Conservation (phyloP, 1,284 basidiomycete species). For the Ganoderma boninense region DNA sequence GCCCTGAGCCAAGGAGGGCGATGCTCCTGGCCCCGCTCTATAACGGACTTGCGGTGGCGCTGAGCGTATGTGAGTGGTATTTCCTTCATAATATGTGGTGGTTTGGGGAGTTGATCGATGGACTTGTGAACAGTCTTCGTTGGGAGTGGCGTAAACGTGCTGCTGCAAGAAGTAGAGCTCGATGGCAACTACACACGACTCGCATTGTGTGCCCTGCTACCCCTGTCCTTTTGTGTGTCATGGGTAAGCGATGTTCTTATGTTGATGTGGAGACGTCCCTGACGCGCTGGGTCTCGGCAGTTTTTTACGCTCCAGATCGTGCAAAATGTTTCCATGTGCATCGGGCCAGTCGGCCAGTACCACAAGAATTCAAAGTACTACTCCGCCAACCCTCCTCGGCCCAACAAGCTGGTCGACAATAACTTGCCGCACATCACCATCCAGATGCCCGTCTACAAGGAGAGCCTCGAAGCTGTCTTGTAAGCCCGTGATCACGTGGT, state of each 20-base stretch:
- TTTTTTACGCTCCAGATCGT: slow-evolving; percentile 49
- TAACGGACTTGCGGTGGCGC: slow-evolving; percentile 54
- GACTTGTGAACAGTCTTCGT: slow-evolving; percentile 44
- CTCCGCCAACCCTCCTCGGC: slow-evolving; percentile 50
- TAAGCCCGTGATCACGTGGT: slow-evolving; percentile 30
- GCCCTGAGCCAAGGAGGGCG: slow-evolving; percentile 45
- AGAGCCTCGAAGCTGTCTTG: slow-evolving; percentile 48
- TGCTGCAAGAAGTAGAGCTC: slow-evolving; percentile 54
- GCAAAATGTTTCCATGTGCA: slow-evolving; percentile 48
- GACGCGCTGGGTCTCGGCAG: slow-evolving; percentile 28
- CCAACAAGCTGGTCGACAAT: slow-evolving; percentile 51
- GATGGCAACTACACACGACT: slow-evolving; percentile 56
- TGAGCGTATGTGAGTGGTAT: slow-evolving; percentile 44
- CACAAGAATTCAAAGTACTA: slow-evolving; percentile 58
- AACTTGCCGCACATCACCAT: slow-evolving; percentile 62
- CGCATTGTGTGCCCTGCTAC: slow-evolving; percentile 49
- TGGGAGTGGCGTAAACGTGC: slow-evolving; percentile 48
- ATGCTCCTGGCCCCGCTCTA: slow-evolving; percentile 54
- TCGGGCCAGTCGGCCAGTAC: slow-evolving; percentile 61
- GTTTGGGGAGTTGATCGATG: slow-evolving; percentile 6
- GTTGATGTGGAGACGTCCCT: slow-evolving; percentile 9
- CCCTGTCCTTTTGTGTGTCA: slow-evolving; percentile 54
- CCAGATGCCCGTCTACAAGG: slow-evolving; percentile 67
- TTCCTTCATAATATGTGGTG: not conserved
- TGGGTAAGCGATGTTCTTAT: slow-evolving; percentile 36